Percentiles rank a stretch among this genome's conserved stretches.
Evolutionary conservation across 2,329 filamentous ascomycete genomes (phyloP).

Genomic region (Alternaria incomplexa): DNA sequence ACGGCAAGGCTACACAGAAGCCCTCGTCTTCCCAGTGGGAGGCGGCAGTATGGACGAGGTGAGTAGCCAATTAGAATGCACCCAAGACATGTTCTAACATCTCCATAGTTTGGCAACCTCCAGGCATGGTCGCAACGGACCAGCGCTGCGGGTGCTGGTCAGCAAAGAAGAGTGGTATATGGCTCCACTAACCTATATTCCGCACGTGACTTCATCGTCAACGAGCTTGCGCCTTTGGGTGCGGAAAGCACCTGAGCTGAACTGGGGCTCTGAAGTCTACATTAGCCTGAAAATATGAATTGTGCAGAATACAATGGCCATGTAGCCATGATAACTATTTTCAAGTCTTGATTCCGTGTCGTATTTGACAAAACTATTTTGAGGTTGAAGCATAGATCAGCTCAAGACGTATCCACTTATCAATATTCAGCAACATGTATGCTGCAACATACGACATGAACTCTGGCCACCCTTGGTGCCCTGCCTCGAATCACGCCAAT

Average conservation of each 20-base stretch:
- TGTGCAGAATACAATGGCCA: no score
- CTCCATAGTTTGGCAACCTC: slow-evolving; percentile 64
- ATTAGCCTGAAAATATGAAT: not conserved
- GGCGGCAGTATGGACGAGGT: slow-evolving; percentile 99
- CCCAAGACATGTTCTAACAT: not conserved
- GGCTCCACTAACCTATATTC: slow-evolving; percentile 82
- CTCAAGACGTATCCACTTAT: not conserved
- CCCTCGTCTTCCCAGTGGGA: slow-evolving; percentile 89
- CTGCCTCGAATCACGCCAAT: not conserved
- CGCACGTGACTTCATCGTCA: slow-evolving; percentile 65
- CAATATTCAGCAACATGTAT: not conserved
- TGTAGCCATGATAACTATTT: not conserved
- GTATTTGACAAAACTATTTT: not conserved
- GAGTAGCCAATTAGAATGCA: slow-evolving; percentile 53
- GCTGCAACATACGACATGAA: not conserved
- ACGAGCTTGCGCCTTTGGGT: slow-evolving; percentile 64
- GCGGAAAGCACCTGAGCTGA: slow-evolving; percentile 52
- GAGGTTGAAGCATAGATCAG: not conserved
- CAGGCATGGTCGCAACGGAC: slow-evolving; percentile 93
- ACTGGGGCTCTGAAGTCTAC: not conserved
- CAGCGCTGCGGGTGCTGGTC: slow-evolving; percentile 61
- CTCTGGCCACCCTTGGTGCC: not conserved
- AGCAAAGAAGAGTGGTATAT: slow-evolving; percentile 85
- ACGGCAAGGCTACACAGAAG: slow-evolving; percentile 86
- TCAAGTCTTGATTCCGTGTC: not conserved